phyloP scores from a whole-genome alignment of 805 yeast species.

The Candida oleophila region DNA sequence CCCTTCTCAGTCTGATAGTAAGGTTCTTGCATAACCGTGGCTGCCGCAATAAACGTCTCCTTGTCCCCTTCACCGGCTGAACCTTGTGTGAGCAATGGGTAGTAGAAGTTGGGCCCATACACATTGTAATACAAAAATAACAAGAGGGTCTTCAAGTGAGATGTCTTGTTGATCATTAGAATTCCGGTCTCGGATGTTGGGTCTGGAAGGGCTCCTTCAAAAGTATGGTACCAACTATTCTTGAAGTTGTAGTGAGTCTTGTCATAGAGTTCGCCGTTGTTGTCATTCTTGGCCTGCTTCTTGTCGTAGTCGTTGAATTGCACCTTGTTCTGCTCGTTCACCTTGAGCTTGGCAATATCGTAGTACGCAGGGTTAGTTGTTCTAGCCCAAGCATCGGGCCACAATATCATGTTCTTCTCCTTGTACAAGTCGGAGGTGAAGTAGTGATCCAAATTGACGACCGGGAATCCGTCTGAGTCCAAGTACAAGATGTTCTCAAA shows the following conservation, averaged over 20 bases:
- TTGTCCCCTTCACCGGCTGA: constrained; percentile 80
- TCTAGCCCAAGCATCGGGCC: constrained; percentile 76
- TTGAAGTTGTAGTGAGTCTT: constrained; percentile 24
- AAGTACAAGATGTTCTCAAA: constrained; percentile 48
- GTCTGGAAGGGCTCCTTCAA: constrained; percentile 64
- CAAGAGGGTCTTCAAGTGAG: constrained; percentile 57
- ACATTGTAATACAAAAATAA: constrained; percentile 65
- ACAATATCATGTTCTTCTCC: constrained; percentile 50
- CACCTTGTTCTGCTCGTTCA: constrained; percentile 32
- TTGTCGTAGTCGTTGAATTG: constrained; percentile 24
- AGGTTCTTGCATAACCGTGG: constrained; percentile 47
- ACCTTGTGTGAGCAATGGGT: constrained; percentile 69
- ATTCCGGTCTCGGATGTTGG: constrained; percentile 73
- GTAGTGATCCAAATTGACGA: constrained; percentile 42
- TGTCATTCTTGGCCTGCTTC: constrained; percentile 31
- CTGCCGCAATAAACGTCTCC: constrained; percentile 73
- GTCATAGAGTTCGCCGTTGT: constrained; percentile 13
- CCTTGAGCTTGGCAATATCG: constrained; percentile 47
- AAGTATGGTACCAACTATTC: constrained; percentile 48
- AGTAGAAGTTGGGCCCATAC: constrained; percentile 63
- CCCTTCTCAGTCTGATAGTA: constrained; percentile 55
- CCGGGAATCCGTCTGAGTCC: constrained; percentile 53
- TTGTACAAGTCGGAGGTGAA: constrained; percentile 44
- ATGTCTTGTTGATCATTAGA: constrained; percentile 56
- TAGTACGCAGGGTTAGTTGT: constrained; percentile 61